Evolutionary conservation across 306 rosid genomes (phyloP).

Genomic region (Dryas drummondii): DNA sequence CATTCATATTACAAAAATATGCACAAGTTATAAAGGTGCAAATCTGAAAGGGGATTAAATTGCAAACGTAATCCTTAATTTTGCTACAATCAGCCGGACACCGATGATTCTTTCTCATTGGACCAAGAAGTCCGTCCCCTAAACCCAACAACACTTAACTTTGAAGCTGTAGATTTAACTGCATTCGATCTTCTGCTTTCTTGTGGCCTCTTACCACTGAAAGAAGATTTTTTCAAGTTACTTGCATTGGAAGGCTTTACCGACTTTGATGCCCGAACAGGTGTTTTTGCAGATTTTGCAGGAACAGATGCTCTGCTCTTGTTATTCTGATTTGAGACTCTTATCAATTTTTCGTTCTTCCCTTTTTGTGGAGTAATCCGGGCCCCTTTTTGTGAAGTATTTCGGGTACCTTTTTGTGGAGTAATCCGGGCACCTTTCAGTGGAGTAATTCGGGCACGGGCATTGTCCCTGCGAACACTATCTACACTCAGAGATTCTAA

Average conservation of each 20-base stretch:
- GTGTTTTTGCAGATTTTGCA: slow-evolving; percentile 38
- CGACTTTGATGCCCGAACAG: slow-evolving; percentile 25
- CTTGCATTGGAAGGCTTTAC: slow-evolving; percentile 28
- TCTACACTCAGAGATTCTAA: slow-evolving; percentile 76
- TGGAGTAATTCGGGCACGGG: slow-evolving; percentile 57
- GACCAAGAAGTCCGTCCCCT: slow-evolving; percentile 63
- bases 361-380: slow-evolving; percentile 44
- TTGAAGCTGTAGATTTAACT: slow-evolving; percentile 52
- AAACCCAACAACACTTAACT: slow-evolving; percentile 81
- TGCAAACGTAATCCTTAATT: not conserved
- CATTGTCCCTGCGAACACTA: slow-evolving; percentile 58
- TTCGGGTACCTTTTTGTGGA: slow-evolving; percentile 34
- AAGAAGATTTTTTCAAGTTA: slow-evolving; percentile 37
- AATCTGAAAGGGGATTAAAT: not conserved
- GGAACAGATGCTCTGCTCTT: slow-evolving; percentile 21
- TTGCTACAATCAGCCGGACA: slow-evolving; percentile 32
- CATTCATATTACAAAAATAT: not conserved
- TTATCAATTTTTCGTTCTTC: slow-evolving; percentile 37
- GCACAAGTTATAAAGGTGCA: not conserved
- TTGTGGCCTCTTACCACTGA: slow-evolving; percentile 42
- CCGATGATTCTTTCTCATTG: slow-evolving; percentile 42
- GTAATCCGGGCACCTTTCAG: slow-evolving; percentile 59
- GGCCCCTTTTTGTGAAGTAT: too few species aligned
- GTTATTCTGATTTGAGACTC: slow-evolving; percentile 42
- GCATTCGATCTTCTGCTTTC: slow-evolving; percentile 36